These are phyloP conservation scores for Melampsora americana DNA, from an alignment of 1,284 basidiomycete species.

Conservation along the genomic window DNA sequence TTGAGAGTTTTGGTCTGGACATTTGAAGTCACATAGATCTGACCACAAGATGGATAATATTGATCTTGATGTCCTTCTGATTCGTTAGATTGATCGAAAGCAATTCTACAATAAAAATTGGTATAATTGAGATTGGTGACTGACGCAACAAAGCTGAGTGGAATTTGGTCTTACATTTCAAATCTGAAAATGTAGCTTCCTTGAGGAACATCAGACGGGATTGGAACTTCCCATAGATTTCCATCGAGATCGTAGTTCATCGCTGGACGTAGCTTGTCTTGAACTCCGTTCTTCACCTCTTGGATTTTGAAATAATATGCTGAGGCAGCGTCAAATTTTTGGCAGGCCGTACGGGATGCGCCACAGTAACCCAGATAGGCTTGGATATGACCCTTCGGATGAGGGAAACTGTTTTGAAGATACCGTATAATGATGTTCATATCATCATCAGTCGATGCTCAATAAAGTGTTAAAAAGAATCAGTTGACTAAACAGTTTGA, in stretches of 20 bases:
- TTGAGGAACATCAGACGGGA: conserved; percentile 16
- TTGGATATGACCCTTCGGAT: not conserved
- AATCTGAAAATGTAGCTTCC: conserved; percentile 44
- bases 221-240: conserved; percentile 35
- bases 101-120: conserved; percentile 12
- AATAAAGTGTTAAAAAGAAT: not conserved
- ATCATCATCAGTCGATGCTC: not conserved
- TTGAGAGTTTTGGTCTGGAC: not conserved
- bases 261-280: conserved; percentile 7
- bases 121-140: not conserved
- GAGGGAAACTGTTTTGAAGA: not conserved
- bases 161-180: conserved; percentile 23
- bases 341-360: conserved; percentile 12
- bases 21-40: conserved; percentile 28
- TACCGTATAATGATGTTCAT: not conserved
- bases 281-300: conserved; percentile 13
- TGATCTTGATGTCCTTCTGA: conserved; percentile 38
- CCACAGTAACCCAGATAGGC: conserved; percentile 37
- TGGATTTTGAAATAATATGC: conserved; percentile 39
- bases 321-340: conserved; percentile 32
- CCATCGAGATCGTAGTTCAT: conserved; percentile 18
- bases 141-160: not conserved
- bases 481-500: not conserved
- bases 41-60: conserved; percentile 42
- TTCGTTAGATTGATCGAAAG: conserved; percentile 19